These are phyloP conservation scores for Stephanodiscus minutulus DNA, from an alignment of 108 stramenopile genomes.

Conservation along the genomic window DNA sequence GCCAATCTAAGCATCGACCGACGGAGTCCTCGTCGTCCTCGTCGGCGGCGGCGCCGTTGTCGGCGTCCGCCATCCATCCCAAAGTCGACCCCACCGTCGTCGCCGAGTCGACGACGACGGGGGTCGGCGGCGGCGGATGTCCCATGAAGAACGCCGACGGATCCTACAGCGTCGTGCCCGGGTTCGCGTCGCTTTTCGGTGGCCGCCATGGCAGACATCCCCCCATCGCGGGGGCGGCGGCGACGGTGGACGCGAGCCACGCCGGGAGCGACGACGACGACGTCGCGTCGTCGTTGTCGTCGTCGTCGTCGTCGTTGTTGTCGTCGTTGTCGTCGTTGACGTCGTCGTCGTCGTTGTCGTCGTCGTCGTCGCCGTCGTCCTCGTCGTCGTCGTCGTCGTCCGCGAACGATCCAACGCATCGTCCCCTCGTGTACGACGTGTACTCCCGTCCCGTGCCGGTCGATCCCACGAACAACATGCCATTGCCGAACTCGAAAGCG, in stretches of 20 bases:
- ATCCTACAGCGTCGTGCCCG: constrained; percentile 41
- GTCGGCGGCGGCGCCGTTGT: not conserved
- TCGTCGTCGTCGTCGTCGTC: too few species aligned
- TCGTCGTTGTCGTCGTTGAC: too few species aligned
- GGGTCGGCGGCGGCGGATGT: constrained; percentile 32
- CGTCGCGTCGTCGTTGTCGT: too few species aligned
- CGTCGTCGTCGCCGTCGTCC: too few species aligned
- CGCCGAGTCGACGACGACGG: not conserved
- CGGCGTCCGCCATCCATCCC: not conserved
- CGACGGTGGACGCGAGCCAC: too few species aligned
- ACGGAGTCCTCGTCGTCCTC: constrained; percentile 16
- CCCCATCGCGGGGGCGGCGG: constrained; percentile 17
- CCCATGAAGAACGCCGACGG: constrained; percentile 51
- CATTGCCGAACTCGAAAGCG: constrained; percentile 44
- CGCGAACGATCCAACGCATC: too few species aligned
- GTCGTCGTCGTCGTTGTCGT: too few species aligned
- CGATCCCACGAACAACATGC: constrained; percentile 98
- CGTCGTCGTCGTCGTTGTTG: too few species aligned
- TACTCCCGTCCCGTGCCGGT: constrained; percentile 90
- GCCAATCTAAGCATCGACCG: constrained; percentile 34
- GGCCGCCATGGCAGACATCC: constrained; percentile 19
- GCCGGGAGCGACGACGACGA: too few species aligned
- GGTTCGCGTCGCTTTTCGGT: constrained; percentile 39
- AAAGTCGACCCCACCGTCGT: not conserved
- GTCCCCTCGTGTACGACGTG: constrained; percentile 98